Conservation (phyloP, 2,329 filamentous ascomycete species). For the Anisogramma anomala region DNA sequence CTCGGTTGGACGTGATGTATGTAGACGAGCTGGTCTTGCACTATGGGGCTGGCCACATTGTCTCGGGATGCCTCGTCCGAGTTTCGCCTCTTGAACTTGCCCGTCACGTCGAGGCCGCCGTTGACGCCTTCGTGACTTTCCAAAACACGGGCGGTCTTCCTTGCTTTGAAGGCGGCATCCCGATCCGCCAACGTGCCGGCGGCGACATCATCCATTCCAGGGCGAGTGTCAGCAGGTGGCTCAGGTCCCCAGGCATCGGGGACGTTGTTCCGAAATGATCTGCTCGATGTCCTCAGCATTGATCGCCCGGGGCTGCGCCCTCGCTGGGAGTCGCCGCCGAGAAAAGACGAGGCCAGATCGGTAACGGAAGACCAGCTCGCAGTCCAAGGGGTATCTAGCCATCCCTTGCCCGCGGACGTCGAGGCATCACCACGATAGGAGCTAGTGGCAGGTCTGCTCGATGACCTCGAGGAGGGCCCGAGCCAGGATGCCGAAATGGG, state of each 20-base stretch:
- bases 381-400: slow-evolving; percentile 40
- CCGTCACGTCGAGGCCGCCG: slow-evolving; percentile 42
- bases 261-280: slow-evolving; percentile 17
- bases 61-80: slow-evolving; percentile 47
- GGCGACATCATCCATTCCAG: slow-evolving; percentile 37
- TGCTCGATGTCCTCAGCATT: slow-evolving; percentile 22
- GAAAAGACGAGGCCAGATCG: slow-evolving; percentile 37
- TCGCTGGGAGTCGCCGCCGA: slow-evolving; percentile 23
- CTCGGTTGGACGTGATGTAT: slow-evolving; percentile 71
- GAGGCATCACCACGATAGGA: slow-evolving; percentile 6
- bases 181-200: slow-evolving; percentile 42
- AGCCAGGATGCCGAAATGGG: slow-evolving; percentile 36
- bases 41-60: slow-evolving; percentile 41
- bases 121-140: slow-evolving; percentile 51
- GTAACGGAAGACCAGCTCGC: slow-evolving; percentile 46
- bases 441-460: slow-evolving; percentile 5
- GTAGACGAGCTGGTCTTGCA: slow-evolving; percentile 73
- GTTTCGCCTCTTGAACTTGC: slow-evolving; percentile 52
- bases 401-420: slow-evolving; percentile 25
- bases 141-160: slow-evolving; percentile 46
- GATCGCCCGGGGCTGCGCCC: slow-evolving; percentile 22
- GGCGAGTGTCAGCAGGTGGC: slow-evolving; percentile 29
- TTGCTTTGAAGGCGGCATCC: slow-evolving; percentile 42
- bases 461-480: slow-evolving; percentile 20
- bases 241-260: slow-evolving; percentile 38